A percentile compares a stretch with the other conserved stretches of the same genome.
phyloP scores from a whole-genome alignment of 371 early-diverging fungal species.

The Mortierella sp. region DNA sequence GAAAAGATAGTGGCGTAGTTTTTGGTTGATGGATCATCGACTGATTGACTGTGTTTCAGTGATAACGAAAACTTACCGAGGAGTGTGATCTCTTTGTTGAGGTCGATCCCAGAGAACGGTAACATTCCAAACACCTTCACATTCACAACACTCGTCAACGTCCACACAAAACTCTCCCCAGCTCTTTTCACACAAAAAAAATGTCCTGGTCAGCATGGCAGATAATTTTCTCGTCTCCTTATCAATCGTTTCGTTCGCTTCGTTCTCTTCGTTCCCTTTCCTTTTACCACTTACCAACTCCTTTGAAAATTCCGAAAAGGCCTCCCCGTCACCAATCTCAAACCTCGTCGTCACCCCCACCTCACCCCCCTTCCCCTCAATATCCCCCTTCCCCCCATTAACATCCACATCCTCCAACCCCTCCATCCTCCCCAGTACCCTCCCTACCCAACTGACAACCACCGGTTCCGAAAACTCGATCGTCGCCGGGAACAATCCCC shows the following conservation, averaged over 20 bases:
- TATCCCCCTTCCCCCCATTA: neutral
- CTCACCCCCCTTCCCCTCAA: neutral
- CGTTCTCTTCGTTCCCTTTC: neutral
- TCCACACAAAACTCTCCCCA: neutral
- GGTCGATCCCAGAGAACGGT: neutral
- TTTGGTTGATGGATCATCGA: neutral
- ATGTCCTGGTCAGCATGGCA: too few species aligned
- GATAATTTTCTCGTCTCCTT: too few species aligned
- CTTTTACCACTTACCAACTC: slow-evolving; percentile 1
- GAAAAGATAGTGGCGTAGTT: neutral
- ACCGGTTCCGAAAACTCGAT: slow-evolving; percentile 62
- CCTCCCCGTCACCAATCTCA: neutral
- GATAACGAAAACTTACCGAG: neutral
- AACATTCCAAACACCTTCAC: neutral
- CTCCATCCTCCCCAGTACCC: slow-evolving; percentile 61
- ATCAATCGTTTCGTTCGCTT: neutral
- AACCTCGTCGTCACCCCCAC: neutral
- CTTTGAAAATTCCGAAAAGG: neutral
- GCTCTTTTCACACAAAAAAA: neutral
- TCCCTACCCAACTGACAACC: slow-evolving; percentile 62
- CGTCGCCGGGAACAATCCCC: slow-evolving; percentile 68
- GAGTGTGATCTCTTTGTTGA: neutral
- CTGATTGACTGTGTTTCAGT: neutral
- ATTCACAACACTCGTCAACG: neutral
- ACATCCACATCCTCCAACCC: neutral